Percentiles rank a stretch among this genome's conserved stretches.
Conservation (phyloP, 140 eudicot genomes). For the Erigeron philadelphicus region DNA sequence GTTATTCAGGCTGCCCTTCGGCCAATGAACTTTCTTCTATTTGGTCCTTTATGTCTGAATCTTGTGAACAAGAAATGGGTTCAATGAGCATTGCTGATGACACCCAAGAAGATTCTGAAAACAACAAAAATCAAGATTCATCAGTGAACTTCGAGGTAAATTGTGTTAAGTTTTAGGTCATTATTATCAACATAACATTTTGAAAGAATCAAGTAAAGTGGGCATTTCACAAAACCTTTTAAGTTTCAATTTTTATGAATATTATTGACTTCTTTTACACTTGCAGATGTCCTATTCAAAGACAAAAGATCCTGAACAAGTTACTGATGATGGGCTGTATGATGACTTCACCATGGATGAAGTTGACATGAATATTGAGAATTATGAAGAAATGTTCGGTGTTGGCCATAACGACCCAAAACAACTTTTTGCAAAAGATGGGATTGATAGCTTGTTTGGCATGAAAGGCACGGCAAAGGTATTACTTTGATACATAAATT, state of each 20-base stretch:
- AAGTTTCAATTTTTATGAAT: slow-evolving; percentile 11
- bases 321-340: slow-evolving; percentile 51
- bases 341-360: slow-evolving; percentile 78
- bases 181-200: neutral
- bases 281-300: slow-evolving; percentile 47
- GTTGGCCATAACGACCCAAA: slow-evolving; percentile 55
- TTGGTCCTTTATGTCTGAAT: slow-evolving; percentile 68
- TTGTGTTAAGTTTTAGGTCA: neutral
- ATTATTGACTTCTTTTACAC: neutral
- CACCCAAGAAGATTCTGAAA: slow-evolving; percentile 29
- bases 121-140: slow-evolving; percentile 34
- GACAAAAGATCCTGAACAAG: slow-evolving; percentile 43
- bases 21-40: slow-evolving; percentile 68
- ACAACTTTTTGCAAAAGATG: slow-evolving; percentile 68
- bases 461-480: slow-evolving; percentile 29
- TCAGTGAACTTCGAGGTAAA: slow-evolving; percentile 29
- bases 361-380: slow-evolving; percentile 75
- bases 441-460: slow-evolving; percentile 63
- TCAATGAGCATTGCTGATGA: slow-evolving; percentile 69
- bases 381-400: slow-evolving; percentile 76
- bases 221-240: neutral
- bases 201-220: slow-evolving; percentile 8
- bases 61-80: slow-evolving; percentile 69
- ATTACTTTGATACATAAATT: slow-evolving; percentile 7
- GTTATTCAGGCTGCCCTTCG: slow-evolving; percentile 89